Conservation (phyloP, 495 filamentous ascomycete genomes). For the Xylaria sp. region DNA sequence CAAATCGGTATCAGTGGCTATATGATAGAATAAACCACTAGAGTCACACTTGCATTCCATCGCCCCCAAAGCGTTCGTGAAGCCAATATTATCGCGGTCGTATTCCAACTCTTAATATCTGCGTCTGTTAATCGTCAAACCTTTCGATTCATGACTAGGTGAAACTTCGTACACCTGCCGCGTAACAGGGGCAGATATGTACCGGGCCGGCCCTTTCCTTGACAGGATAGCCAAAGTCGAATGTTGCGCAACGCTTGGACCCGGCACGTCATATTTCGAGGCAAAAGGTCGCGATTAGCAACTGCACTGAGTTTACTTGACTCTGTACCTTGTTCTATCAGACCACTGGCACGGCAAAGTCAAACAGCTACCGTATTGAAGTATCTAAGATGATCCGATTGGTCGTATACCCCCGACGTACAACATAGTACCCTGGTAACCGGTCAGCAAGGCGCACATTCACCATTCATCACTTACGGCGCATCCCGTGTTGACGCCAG, state of each 20-base stretch:
- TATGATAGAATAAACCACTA: background rate
- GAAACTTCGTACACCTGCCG: background rate
- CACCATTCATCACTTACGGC: background rate
- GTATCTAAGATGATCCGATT: conserved; percentile 3
- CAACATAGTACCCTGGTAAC: conserved; percentile 13
- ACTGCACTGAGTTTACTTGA: background rate
- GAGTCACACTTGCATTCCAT: background rate
- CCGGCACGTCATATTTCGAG: conserved; percentile 7
- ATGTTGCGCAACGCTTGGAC: background rate
- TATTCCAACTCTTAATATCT: background rate
- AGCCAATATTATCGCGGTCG: background rate
- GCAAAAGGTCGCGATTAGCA: background rate
- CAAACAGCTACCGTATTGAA: conserved; percentile 3
- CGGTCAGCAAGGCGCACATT: background rate
- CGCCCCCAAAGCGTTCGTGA: background rate
- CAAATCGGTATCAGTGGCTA: conserved; percentile 3
- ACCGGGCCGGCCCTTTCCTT: background rate
- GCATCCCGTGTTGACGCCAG: background rate
- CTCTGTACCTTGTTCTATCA: background rate
- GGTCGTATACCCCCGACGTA: background rate
- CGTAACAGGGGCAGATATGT: background rate
- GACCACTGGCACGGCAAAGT: conserved; percentile 3
- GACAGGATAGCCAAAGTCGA: conserved; percentile 2
- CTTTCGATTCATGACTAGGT: conserved; percentile 5
- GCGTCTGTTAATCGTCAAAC: background rate